Evolutionary conservation across 768 basidiomycete genomes (phyloP).

Genomic region (Arthromyces matolae): DNA sequence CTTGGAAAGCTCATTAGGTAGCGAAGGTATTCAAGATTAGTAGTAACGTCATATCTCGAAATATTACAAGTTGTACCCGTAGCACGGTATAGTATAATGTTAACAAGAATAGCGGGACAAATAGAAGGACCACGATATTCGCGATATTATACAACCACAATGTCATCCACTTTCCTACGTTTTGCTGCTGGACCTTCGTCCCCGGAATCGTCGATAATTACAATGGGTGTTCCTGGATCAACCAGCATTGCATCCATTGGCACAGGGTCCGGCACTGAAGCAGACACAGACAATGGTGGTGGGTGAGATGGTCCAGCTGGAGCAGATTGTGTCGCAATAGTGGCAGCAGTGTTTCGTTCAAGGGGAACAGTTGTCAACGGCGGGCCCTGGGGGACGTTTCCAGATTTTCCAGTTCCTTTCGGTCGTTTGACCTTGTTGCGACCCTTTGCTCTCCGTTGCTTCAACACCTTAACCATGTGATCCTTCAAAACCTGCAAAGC

Average conservation of each 20-base stretch:
- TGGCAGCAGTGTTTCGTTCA: conserved; percentile 16
- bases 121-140: background rate
- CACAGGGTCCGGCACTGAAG: conserved; percentile 26
- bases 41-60: too few species aligned
- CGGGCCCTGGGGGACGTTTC: conserved; percentile 15
- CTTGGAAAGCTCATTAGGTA: too few species aligned
- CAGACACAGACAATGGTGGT: conserved; percentile 6
- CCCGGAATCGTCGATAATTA: conserved; percentile 60
- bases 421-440: conserved; percentile 30
- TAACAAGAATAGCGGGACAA: background rate
- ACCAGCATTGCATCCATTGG: conserved; percentile 25
- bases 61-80: too few species aligned
- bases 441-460: conserved; percentile 57
- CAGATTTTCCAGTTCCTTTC: conserved; percentile 23
- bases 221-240: conserved; percentile 48
- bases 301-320: conserved; percentile 4
- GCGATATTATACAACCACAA: conserved; percentile 12
- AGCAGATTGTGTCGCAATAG: background rate
- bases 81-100: too few species aligned
- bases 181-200: conserved; percentile 54
- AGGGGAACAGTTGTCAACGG: conserved; percentile 48
- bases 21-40: too few species aligned
- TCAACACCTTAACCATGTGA: conserved; percentile 81
- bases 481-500: conserved; percentile 79
- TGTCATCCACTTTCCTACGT: conserved; percentile 47